These are phyloP conservation scores for Diddensiella transvaalensis DNA, from an alignment of 805 yeast genomes.

Conservation along the genomic window DNA sequence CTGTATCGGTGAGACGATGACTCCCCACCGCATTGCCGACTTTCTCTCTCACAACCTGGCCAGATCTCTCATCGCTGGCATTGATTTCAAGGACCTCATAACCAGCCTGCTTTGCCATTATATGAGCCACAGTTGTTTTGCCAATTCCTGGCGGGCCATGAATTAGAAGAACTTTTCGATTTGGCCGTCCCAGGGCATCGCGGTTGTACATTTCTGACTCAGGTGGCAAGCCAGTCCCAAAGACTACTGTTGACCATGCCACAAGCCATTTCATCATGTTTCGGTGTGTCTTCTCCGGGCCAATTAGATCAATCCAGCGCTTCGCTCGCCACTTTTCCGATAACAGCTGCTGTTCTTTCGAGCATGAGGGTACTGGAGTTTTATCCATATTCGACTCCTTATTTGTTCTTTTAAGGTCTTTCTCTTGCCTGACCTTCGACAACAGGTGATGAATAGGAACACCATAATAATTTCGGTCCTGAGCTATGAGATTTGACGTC, in stretches of 20 bases:
- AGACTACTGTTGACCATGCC: constrained; percentile 62
- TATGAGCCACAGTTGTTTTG: constrained; percentile 83
- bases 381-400: background rate
- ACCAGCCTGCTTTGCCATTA: constrained; percentile 77
- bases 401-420: background rate
- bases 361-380: background rate
- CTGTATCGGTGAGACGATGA: constrained; percentile 51
- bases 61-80: constrained; percentile 77
- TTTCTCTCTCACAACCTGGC: constrained; percentile 51
- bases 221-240: constrained; percentile 38
- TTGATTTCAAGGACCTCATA: constrained; percentile 79
- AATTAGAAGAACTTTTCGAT: constrained; percentile 60
- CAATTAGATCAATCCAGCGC: constrained; percentile 61
- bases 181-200: constrained; percentile 59
- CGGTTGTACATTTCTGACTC: constrained; percentile 9
- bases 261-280: constrained; percentile 58
- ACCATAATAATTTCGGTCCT: constrained; percentile 19
- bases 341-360: constrained; percentile 31
- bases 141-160: constrained; percentile 96
- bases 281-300: constrained; percentile 64
- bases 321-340: constrained; percentile 69
- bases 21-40: constrained; percentile 61
- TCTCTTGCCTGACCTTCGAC: constrained; percentile 5
- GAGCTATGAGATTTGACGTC: background rate
- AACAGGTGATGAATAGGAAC: constrained; percentile 19